These are phyloP conservation scores for Scheffersomyces stipitis DNA, from an alignment of 805 yeast species.

Conservation along the genomic window DNA sequence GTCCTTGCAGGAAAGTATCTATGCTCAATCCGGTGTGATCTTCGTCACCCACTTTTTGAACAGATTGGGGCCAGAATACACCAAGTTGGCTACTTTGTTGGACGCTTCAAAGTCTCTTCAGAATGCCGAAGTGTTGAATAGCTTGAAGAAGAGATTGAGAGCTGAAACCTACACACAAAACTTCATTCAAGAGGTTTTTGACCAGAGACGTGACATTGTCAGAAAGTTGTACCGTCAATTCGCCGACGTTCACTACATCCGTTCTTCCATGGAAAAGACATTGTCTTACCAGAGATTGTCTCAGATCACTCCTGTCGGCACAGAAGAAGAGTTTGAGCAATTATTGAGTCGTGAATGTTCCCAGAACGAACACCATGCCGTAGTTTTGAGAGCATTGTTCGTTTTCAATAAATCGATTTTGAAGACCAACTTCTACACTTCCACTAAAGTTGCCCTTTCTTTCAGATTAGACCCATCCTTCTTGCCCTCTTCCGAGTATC, in stretches of 20 bases:
- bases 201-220: conserved; percentile 66
- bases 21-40: conserved; percentile 90
- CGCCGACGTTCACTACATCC: conserved; percentile 85
- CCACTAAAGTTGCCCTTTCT: conserved; percentile 92
- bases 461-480: conserved; percentile 87
- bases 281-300: conserved; percentile 83
- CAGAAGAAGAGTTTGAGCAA: conserved; percentile 71
- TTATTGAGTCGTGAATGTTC: conserved; percentile 68
- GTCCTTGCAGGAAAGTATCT: conserved; percentile 91
- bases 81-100: conserved; percentile 62
- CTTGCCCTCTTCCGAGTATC: conserved; percentile 83
- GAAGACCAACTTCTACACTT: conserved; percentile 91
- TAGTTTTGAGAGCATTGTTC: conserved; percentile 79
- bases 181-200: conserved; percentile 75
- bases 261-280: conserved; percentile 69
- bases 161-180: conserved; percentile 90
- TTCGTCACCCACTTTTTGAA: conserved; percentile 94
- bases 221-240: conserved; percentile 85
- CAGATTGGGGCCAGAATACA: conserved; percentile 89
- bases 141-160: conserved; percentile 84
- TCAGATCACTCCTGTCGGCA: conserved; percentile 70
- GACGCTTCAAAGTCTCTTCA: conserved; percentile 60
- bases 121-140: conserved; percentile 72
- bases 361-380: conserved; percentile 75
- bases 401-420: conserved; percentile 82